Evolutionary conservation across 768 basidiomycete species (phyloP).

Genomic region (Termitomyces sp.): DNA sequence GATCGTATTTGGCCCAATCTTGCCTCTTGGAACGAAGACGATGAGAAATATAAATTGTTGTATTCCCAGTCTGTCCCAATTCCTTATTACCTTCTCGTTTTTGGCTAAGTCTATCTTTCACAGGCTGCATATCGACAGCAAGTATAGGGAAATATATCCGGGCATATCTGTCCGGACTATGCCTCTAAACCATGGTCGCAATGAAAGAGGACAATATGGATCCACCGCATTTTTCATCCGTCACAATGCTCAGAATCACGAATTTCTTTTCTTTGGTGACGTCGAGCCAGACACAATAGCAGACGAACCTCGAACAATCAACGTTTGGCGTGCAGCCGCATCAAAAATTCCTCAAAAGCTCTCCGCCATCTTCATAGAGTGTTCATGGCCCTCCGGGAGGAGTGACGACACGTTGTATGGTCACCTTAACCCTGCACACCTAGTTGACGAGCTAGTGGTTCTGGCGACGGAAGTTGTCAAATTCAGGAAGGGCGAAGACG

Average conservation of each 20-base stretch:
- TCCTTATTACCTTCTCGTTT: slow-evolving; percentile 1
- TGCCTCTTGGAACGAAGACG: slow-evolving; percentile 66
- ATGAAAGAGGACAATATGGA: slow-evolving; percentile 55
- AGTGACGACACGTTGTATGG: slow-evolving; percentile 71
- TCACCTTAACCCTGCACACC: slow-evolving; percentile 79
- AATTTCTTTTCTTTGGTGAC: slow-evolving; percentile 94
- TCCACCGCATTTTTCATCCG: slow-evolving; percentile 86
- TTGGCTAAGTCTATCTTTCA: slow-evolving; percentile 7
- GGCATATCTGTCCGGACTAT: slow-evolving; percentile 63
- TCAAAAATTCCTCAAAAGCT: slow-evolving; percentile 67
- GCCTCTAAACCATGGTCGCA: slow-evolving; percentile 72
- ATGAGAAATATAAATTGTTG: slow-evolving; percentile 56
- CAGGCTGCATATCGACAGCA: slow-evolving; percentile 50
- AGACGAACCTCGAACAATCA: slow-evolving; percentile 50
- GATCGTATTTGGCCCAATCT: slow-evolving; percentile 85
- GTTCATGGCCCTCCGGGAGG: slow-evolving; percentile 80
- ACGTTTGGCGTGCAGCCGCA: slow-evolving; percentile 84
- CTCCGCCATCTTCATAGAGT: slow-evolving; percentile 89
- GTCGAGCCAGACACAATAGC: slow-evolving; percentile 84
- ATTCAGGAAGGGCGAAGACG: slow-evolving; percentile 28
- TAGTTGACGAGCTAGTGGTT: slow-evolving; percentile 68
- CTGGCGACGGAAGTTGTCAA: slow-evolving; percentile 69
- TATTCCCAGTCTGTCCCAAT: slow-evolving; percentile 57
- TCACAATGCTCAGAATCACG: slow-evolving; percentile 53
- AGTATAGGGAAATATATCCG: slow-evolving; percentile 49